Evolutionary conservation across 345 rosid species (phyloP).

Genomic region (Trapa incisa): DNA sequence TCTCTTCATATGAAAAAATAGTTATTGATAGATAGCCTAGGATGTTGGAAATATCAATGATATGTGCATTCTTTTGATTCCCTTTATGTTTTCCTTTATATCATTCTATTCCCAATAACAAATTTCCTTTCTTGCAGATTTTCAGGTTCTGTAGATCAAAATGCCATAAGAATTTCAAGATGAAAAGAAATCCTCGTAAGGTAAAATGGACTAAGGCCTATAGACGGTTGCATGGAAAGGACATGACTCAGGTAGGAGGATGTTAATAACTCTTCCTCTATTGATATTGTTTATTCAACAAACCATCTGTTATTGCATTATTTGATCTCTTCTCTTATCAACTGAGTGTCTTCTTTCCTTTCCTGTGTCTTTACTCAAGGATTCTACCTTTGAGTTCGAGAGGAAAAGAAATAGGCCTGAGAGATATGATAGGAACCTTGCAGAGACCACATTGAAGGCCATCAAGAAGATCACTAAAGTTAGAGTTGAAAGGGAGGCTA

Average conservation of each 20-base stretch:
- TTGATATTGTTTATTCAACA: not conserved
- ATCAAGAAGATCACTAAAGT: conserved; percentile 86
- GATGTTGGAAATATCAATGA: no score
- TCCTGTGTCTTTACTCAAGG: conserved; percentile 23
- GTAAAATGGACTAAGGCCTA: conserved; percentile 97
- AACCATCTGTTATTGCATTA: not conserved
- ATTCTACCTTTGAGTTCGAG: conserved; percentile 87
- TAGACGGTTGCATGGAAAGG: conserved; percentile 71
- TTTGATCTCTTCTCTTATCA: not conserved
- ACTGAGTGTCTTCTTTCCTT: not conserved
- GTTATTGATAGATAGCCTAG: no score
- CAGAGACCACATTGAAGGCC: conserved; percentile 60
- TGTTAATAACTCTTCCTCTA: not conserved
- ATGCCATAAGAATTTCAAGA: conserved; percentile 91
- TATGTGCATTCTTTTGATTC: no score
- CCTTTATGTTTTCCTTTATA: no score
- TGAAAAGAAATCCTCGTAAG: conserved; percentile 98
- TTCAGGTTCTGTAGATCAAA: conserved; percentile 86
- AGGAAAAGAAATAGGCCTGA: conserved; percentile 93
- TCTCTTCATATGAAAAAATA: no score
- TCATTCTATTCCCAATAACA: no score
- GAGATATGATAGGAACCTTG: conserved; percentile 78
- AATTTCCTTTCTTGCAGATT: conserved; percentile 30
- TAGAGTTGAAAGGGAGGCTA: conserved; percentile 36
- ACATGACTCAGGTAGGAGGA: conserved; percentile 72